Percentiles rank a stretch among this genome's conserved stretches.
Conservation (phyloP, 1,284 basidiomycete genomes). For the Coniferiporia sulphurascens region DNA sequence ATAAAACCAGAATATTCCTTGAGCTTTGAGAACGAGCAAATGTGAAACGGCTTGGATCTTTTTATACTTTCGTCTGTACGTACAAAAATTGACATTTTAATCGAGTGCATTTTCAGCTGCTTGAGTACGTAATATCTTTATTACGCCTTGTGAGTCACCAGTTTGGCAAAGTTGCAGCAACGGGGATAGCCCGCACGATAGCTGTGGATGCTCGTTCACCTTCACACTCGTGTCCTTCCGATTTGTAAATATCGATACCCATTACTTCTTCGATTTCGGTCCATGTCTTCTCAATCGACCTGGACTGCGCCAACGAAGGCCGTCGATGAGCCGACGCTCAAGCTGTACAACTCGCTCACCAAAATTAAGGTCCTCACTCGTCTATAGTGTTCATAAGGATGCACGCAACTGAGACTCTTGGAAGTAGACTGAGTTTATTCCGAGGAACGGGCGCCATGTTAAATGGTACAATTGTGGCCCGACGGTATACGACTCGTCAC, state of each 20-base stretch:
- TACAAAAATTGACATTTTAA: background rate
- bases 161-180: background rate
- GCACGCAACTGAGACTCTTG: conserved; percentile 13
- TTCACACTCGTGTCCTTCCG: background rate
- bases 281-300: conserved; percentile 43
- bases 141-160: conserved; percentile 6
- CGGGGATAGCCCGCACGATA: background rate
- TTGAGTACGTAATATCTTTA: background rate
- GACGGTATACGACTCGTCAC: conserved; percentile 98
- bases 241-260: conserved; percentile 6
- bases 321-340: conserved; percentile 60
- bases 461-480: conserved; percentile 99
- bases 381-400: conserved; percentile 21
- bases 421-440: conserved; percentile 74
- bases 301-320: conserved; percentile 35
- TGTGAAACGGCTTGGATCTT: too few species aligned
- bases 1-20: too few species aligned
- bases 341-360: conserved; percentile 94
- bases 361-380: conserved; percentile 58
- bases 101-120: background rate
- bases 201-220: conserved; percentile 7
- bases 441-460: conserved; percentile 76
- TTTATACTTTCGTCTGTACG: background rate
- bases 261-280: background rate
- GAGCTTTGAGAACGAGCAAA: too few species aligned